Base-by-base conservation (phyloP, 2,329 filamentous ascomycete species). In the Anthostomella pinea region DNA sequence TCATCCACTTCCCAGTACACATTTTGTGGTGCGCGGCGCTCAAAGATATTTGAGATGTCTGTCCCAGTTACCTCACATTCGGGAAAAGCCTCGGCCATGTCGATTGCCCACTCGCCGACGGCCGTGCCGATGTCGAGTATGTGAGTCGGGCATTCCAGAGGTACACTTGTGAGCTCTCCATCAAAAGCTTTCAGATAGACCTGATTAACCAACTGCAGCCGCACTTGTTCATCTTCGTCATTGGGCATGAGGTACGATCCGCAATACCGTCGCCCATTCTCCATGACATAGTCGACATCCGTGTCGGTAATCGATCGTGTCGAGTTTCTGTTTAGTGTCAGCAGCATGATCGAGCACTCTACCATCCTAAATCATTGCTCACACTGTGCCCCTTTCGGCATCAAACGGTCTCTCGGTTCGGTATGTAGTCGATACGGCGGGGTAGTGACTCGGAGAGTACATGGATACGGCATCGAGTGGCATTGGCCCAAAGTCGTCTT, bases 211-310 rank as follows among this genome's bases (percentile, higher is more conserved):
- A 85, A 66, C 39, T 75, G 72, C 33, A 82, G 58, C 26, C 81
- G 75, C 29, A 77, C 76, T 57, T 83, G 78, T 53, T 85, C 81
- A 29, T 70, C 62, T 29, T 82, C 75, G 50, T 84, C 81, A 56
- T 82, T 83, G 10, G 81, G 81, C 70, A 83, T 80, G 56, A 69
- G 79, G 52, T 83, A 84, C 21, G 69, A 68, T 21, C 73, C 67
- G 51, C 81, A 80, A 53, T 79, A 81, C 46, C 81, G 70, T 15
- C 81, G 75, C 27, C 71, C 77, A 59, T 84, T 74, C 44, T 83
- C 78, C 42, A 73, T 64, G 36, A 76, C 65, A 45, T 75, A 74
- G 52, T 79, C 71, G 20, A 83, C 65, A 43, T 73, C 70, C 39
- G 63, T 58, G 25, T 67, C 68, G 53, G 67, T 70, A 32, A 74